Conservation (phyloP, 140 eudicot genomes). For the Flaveria floridana region DNA sequence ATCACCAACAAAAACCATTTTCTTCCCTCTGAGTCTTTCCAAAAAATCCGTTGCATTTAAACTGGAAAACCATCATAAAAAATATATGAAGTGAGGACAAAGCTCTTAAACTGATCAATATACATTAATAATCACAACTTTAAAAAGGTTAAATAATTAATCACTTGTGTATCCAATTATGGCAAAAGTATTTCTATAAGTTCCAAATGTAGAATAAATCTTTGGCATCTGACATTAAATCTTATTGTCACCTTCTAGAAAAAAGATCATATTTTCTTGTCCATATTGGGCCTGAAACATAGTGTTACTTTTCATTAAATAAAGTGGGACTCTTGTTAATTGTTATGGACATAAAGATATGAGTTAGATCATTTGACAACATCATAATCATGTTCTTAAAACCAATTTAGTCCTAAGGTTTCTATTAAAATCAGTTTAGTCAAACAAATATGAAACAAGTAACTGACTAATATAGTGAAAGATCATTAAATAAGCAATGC, state of each 20-base stretch:
- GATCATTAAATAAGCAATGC: background rate
- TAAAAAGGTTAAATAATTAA: background rate
- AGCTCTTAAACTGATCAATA: slow-evolving; percentile 7
- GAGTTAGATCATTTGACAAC: background rate
- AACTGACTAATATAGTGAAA: slow-evolving; percentile 18
- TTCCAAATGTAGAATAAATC: background rate
- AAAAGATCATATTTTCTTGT: background rate
- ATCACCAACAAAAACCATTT: slow-evolving; percentile 90
- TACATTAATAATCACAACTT: slow-evolving; percentile 7
- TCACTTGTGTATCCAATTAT: background rate
- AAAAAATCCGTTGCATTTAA: slow-evolving; percentile 82
- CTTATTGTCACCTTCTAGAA: background rate
- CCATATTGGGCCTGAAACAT: background rate
- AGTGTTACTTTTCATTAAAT: background rate
- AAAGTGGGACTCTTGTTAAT: slow-evolving; percentile 7
- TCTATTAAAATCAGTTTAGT: background rate
- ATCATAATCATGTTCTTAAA: background rate
- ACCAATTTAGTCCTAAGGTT: background rate
- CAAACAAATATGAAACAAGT: slow-evolving; percentile 18
- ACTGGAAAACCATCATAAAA: slow-evolving; percentile 39
- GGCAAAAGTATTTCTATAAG: background rate
- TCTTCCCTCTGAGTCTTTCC: slow-evolving; percentile 74
- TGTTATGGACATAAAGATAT: background rate
- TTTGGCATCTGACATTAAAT: slow-evolving; percentile 2
- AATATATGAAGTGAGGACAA: background rate